phyloP scores from a whole-genome alignment of 768 basidiomycete species.

The Mycena leptocephala region DNA sequence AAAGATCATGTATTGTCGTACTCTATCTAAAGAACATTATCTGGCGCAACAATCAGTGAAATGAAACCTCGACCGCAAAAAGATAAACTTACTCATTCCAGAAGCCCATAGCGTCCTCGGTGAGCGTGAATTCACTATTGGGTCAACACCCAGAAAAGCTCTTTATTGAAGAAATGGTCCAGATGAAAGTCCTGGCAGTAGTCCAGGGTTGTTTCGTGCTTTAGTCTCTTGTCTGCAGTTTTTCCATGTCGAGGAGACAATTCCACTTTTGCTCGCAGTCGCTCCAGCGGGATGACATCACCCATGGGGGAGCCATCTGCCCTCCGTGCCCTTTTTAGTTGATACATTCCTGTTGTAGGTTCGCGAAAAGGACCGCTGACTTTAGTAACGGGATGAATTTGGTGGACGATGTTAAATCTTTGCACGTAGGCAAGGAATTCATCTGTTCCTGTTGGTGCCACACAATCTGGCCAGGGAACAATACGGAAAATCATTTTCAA shows the following conservation, averaged over 20 bases:
- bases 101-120: no score
- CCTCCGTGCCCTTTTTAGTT: constrained; percentile 16
- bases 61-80: no score
- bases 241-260: constrained; percentile 31
- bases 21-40: no score
- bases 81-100: no score
- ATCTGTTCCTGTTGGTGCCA: not conserved
- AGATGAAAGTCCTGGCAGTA: constrained; percentile 30
- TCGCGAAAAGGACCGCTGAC: constrained; percentile 6
- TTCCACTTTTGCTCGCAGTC: constrained; percentile 14
- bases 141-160: constrained; percentile 16
- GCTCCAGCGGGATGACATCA: constrained; percentile 23
- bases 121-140: no score
- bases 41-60: no score
- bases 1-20: no score
- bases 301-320: not conserved
- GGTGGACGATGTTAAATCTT: constrained; percentile 34
- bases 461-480: not conserved
- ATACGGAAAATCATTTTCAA: constrained; percentile 24
- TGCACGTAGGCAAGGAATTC: constrained; percentile 35
- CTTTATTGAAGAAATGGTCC: constrained; percentile 30
- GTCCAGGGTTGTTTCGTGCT: constrained; percentile 13
- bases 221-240: constrained; percentile 22
- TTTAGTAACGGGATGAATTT: not conserved
- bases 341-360: no score